Percentiles rank a stretch among this genome's conserved stretches.
Conservation (phyloP, 331 rosid genomes). For the Rosa hybrid region DNA sequence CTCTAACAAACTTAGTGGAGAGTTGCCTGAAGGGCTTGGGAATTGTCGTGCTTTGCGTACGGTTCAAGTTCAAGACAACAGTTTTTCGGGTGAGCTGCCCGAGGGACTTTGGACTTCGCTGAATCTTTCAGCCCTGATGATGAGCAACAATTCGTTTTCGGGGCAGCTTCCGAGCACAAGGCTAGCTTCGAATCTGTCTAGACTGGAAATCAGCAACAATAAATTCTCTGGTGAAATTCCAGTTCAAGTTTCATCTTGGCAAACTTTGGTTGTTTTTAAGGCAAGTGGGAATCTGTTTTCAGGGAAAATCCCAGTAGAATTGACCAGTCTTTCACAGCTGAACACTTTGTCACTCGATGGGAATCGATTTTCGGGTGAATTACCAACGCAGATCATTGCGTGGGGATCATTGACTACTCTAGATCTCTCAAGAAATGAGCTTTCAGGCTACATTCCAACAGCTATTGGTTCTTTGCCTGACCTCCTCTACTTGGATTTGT, state of each 20-base stretch:
- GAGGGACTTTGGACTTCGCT: slow-evolving; percentile 56
- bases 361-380: slow-evolving; percentile 65
- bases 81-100: slow-evolving; percentile 72
- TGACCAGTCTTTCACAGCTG: slow-evolving; percentile 55
- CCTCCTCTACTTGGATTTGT: slow-evolving; percentile 67
- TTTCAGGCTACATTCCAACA: slow-evolving; percentile 64
- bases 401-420: slow-evolving; percentile 58
- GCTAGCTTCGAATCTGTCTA: slow-evolving; percentile 51
- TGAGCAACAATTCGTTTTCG: slow-evolving; percentile 62
- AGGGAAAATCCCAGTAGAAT: slow-evolving; percentile 58
- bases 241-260: slow-evolving; percentile 42
- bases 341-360: slow-evolving; percentile 53
- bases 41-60: slow-evolving; percentile 46
- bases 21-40: slow-evolving; percentile 64
- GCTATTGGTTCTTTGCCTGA: slow-evolving; percentile 48
- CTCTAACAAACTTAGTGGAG: slow-evolving; percentile 57
- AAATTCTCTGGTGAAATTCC: slow-evolving; percentile 65
- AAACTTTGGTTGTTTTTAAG: slow-evolving; percentile 54
- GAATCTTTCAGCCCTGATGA: slow-evolving; percentile 52
- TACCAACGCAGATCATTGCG: slow-evolving; percentile 55
- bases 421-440: slow-evolving; percentile 61
- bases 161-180: slow-evolving; percentile 62
- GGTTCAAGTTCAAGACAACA: slow-evolving; percentile 53
- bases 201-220: slow-evolving; percentile 68
- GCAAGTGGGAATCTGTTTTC: slow-evolving; percentile 66